Percentiles rank a stretch among this genome's conserved stretches.
These are phyloP conservation scores for Didymella glomerata DNA, from an alignment of 2,329 filamentous ascomycete species.

Conservation along the genomic window DNA sequence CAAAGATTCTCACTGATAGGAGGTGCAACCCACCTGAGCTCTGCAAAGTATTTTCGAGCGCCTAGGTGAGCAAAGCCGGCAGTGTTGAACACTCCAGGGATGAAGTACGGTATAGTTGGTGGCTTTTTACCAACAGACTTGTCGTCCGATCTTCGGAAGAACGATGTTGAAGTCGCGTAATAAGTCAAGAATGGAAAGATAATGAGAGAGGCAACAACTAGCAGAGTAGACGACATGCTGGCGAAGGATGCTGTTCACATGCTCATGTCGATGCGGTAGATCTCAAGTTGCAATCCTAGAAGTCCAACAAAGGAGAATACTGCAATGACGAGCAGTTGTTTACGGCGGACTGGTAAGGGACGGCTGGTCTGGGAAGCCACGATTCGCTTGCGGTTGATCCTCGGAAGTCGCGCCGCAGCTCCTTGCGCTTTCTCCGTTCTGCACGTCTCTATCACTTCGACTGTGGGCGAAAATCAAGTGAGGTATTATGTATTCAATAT, in stretches of 20 bases:
- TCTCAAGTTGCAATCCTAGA: background rate
- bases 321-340: background rate
- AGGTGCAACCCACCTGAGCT: conserved; percentile 30
- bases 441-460: background rate
- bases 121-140: conserved; percentile 25
- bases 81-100: conserved; percentile 35
- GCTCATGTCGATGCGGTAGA: background rate
- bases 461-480: background rate
- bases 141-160: conserved; percentile 29
- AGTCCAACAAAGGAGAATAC: background rate
- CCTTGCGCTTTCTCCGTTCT: no score
- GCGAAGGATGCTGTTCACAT: background rate
- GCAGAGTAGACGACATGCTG: conserved; percentile 5
- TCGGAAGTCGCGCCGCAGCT: background rate
- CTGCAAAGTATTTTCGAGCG: conserved; percentile 35
- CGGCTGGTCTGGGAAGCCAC: conserved; percentile 11
- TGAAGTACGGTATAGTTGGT: conserved; percentile 35
- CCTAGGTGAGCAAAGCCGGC: conserved; percentile 31
- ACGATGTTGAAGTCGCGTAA: conserved; percentile 30
- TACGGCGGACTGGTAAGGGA: background rate
- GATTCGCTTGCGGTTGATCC: conserved; percentile 17
- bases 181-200: conserved; percentile 34
- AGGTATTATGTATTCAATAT: background rate
- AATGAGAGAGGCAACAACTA: conserved; percentile 14
- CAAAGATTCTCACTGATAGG: background rate